These are phyloP conservation scores for Fusarium marasasianum DNA, from an alignment of 2,329 filamentous ascomycete species.

Conservation along the genomic window DNA sequence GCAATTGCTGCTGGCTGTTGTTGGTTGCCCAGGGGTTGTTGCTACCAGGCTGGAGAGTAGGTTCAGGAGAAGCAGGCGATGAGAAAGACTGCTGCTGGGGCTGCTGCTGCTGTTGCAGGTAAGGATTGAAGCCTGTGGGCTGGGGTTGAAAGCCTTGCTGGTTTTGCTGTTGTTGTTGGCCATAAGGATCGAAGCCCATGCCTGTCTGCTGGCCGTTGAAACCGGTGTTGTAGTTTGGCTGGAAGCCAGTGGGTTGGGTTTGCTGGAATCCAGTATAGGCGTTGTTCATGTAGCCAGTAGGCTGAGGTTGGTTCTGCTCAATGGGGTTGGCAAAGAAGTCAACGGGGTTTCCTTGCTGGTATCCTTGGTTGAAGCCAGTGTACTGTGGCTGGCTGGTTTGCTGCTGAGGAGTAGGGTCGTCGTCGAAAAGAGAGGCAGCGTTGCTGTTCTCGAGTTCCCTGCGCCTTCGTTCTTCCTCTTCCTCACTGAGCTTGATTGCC, in stretches of 20 bases:
- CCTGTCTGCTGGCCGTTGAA: slow-evolving; percentile 70
- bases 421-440: slow-evolving; percentile 87
- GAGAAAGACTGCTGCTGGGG: slow-evolving; percentile 52
- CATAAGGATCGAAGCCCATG: slow-evolving; percentile 76
- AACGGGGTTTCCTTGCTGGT: slow-evolving; percentile 94
- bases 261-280: slow-evolving; percentile 64
- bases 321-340: slow-evolving; percentile 98
- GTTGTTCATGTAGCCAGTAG: slow-evolving; percentile 74
- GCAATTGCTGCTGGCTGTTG: slow-evolving; percentile 70
- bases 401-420: slow-evolving; percentile 66
- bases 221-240: slow-evolving; percentile 71
- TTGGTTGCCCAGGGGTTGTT: slow-evolving; percentile 92
- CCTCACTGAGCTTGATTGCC: slow-evolving; percentile 92
- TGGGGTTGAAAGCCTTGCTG: slow-evolving; percentile 61
- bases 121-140: slow-evolving; percentile 65
- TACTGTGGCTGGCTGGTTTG: slow-evolving; percentile 73
- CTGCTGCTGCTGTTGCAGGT: slow-evolving; percentile 51
- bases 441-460: slow-evolving; percentile 89
- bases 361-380: slow-evolving; percentile 95
- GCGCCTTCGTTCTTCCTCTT: slow-evolving; percentile 90
- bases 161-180: slow-evolving; percentile 50
- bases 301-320: slow-evolving; percentile 78
- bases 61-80: slow-evolving; percentile 61
- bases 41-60: slow-evolving; percentile 77
- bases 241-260: slow-evolving; percentile 60